Base-by-base conservation (phyloP, 805 yeast species). In the Candida montana region DNA sequence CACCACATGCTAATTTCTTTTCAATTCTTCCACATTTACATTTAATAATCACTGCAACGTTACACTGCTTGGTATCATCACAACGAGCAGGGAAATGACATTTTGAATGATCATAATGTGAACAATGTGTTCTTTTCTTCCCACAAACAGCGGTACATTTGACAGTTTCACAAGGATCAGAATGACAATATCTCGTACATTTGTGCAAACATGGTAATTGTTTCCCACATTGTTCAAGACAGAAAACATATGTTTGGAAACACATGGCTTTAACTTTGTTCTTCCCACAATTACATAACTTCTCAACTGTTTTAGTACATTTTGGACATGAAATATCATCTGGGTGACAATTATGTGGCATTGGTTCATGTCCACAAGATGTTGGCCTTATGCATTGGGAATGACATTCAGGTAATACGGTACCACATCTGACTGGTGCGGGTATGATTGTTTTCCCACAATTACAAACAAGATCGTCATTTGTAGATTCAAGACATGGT, bases 351-450 rank as follows among this genome's bases (percentile, higher is more conserved):
- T 68, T 62, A 57, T 89, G 97, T 27, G 72, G 69, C 57, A 79
- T 83, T 17, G 72, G 75, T 8, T 68, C 60, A 59, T 87, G 96
- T 0, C 91, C 95, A 69, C 96, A 87, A 0, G 59, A 49, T 27
- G 67, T 68, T 2, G 52, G 53, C 37, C 86, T 67, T 3, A 66
- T 61, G 60, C 96, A 87, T 47, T 75, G 88, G 45, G 75, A 71
- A 19, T 66, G 68, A 62, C 96, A 87, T 10, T 69, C 70, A 4
- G 83, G 83, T 27, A 84, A 57, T 34, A 62, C 68, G 0, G 86
- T 76, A 12, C 95, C 95, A 64, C 96, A 87, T 49, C 95, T 66
- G 9, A 86, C 87, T 0, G 96, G 96, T 0, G 95, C 95, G 17
- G 71, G 72, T 6, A 87, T 69, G 3, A 83, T 72, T 0, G 95